Base-by-base conservation (phyloP, 2,329 filamentous ascomycete species). In the Fusarium piperis region DNA sequence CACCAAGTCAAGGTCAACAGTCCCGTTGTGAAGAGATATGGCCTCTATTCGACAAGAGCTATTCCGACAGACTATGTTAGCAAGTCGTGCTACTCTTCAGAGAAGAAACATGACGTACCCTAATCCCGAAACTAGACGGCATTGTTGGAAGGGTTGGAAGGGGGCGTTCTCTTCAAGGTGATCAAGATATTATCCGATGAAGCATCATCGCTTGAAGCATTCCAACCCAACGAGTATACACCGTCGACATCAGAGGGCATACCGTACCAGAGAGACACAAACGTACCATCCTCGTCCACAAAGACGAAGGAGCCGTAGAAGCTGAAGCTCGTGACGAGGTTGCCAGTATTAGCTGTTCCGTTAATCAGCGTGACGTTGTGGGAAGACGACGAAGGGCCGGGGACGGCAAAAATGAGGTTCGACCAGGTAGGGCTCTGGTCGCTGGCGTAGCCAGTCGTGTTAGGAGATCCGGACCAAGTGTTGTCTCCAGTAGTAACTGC, bases 201-300 rank as follows among this genome's bases (percentile, higher is more conserved):
- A 7, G n/a, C 26, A 52, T 59, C 60, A 12, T 44, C 35, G 6
- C 35, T 36, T 4, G 65, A 57, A 51, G 41, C 39, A 36, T 68
- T 68, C 65, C 65, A 68, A 6, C 48, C 38, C 39, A 68, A 18
- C 4, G 57, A 36, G 30, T 65, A 68, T n/a, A 68, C 28, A 10
- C 65, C 65, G 11, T 65, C 58, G 3, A 32, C 55, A 8, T 44
- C 52, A 4, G 65, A 53, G 9, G 62, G 62, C 23, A 36, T 20
- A 20, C 38, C 52, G 20, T 64, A 68, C 62, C 62, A 68, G 33
- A 61, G 61, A 9, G 65, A 65, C 41, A 52, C 57, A 28, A 68
- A 32, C 18, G 23, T 33, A 11, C 62, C 62, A n/a, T 48, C 39
- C n/a, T 28, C 62, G 15, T 46, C 57, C 13, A 65, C 65, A n/a